These are phyloP conservation scores for Solanum tacnaense DNA, from an alignment of 257 asterid species.

Conservation along the genomic window DNA sequence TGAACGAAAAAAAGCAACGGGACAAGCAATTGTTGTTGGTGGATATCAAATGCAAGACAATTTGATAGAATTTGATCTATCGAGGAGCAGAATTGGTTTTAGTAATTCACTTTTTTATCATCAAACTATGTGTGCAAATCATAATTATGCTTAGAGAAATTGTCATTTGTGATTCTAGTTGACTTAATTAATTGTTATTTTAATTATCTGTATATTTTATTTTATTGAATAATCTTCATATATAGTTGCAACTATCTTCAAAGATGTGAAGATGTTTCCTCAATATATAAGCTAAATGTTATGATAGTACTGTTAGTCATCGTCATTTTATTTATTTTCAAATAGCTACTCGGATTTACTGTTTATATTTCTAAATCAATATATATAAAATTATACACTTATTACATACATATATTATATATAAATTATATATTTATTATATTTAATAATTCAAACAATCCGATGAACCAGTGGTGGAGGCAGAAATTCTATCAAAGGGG, in stretches of 20 bases:
- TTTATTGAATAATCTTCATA: neutral
- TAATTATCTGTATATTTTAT: neutral
- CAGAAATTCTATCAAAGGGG: no score
- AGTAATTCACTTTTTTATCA: conserved; percentile 17
- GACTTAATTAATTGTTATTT: neutral
- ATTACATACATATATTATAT: no score
- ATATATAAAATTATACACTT: no score
- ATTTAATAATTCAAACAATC: no score
- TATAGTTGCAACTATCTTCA: neutral
- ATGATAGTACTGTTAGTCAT: neutral
- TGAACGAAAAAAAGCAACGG: conserved; percentile 18
- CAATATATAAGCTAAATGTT: neutral
- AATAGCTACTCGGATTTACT: neutral
- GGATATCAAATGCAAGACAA: conserved; percentile 26
- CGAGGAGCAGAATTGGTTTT: neutral
- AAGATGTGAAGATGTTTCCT: neutral
- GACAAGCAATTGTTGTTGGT: conserved; percentile 27
- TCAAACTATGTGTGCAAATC: conserved; percentile 26
- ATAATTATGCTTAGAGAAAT: neutral
- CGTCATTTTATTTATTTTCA: neutral
- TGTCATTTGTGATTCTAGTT: neutral
- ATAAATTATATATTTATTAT: no score
- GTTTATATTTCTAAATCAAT: no score
- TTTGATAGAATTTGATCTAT: neutral
- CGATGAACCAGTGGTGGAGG: no score